phyloP scores from a whole-genome alignment of 1,139 yeast species.

The Candida gigantensis region DNA sequence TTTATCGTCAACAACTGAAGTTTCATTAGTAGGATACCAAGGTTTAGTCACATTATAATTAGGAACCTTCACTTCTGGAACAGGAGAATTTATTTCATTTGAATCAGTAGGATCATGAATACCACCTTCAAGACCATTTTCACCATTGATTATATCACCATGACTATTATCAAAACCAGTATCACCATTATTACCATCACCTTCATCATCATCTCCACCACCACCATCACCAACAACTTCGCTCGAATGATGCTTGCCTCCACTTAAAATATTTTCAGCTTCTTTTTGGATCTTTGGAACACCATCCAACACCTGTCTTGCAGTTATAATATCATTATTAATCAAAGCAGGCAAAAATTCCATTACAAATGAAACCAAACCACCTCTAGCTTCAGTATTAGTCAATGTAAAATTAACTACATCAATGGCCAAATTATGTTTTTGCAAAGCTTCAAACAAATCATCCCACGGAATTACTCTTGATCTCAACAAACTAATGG shows the following conservation, averaged over 20 bases:
- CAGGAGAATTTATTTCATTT: no score
- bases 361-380: constrained; percentile 26
- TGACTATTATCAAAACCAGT: not conserved
- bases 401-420: constrained; percentile 27
- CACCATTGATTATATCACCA: constrained; percentile 1
- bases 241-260: no score
- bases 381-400: constrained; percentile 32
- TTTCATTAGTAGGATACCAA: no score
- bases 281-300: constrained; percentile 7
- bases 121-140: not conserved
- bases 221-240: no score
- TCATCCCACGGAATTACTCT: constrained; percentile 38
- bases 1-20: no score
- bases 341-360: constrained; percentile 31
- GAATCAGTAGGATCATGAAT: not conserved
- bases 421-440: constrained; percentile 34
- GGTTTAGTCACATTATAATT: no score
- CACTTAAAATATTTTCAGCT: no score
- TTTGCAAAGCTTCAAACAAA: constrained; percentile 31
- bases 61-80: not conserved
- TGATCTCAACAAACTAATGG: constrained; percentile 28
- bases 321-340: constrained; percentile 9
- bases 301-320: constrained; percentile 8
- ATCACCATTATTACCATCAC: not conserved
- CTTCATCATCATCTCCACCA: not conserved